Evolutionary conservation across 192 early-diverging fungal genomes (phyloP), one percentile per base, ranked within the genome.

Genomic region (Entomortierella beljakovae): DNA sequence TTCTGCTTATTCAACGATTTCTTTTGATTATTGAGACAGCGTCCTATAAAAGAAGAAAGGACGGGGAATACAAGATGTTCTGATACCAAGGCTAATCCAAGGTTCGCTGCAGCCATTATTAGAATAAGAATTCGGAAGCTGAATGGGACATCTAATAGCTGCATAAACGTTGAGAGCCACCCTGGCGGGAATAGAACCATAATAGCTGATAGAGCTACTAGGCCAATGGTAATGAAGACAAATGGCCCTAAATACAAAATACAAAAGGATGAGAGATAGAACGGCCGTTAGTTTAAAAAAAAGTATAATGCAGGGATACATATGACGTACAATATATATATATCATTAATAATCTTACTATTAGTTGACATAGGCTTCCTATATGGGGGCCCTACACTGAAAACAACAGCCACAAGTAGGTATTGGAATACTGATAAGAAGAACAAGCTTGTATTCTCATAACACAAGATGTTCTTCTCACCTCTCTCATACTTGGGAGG

Each of bases 351-450:
- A 16, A 28, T 3, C 84, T 81, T 86, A 95, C 94, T 83, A 77
- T 99, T 99, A 57, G 90, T 92, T 76, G 89, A 85, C 71, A 98
- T 91, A 8, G 91, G 88, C 76, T 95, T 90, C 61, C 97, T 91
- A 68, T 97, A 99, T 1, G 97, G 98, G 31, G 95, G 94, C 0
- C 98, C 98, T 5, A 95, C 95, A 83, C 94, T 96, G 75, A 98
- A 97, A 22, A 97, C 94, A 40, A 94, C 84, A 0, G 95, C 97
- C 8, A 93, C 89, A 6, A 94, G 77, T 28, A 99, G 85, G 76
- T 99, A 99, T 85, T 98, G 96, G 77, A 91, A 99, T 38, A 92
- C 92, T 25, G 94, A 95, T 6, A 94, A 38, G 58, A 97, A 70
- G 80, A 99, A 99, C 61, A 99, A 84, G 8, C 88, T 90, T 6